Conservation (phyloP, 2,329 filamentous ascomycete genomes). For the Trichoderma pleuroti region DNA sequence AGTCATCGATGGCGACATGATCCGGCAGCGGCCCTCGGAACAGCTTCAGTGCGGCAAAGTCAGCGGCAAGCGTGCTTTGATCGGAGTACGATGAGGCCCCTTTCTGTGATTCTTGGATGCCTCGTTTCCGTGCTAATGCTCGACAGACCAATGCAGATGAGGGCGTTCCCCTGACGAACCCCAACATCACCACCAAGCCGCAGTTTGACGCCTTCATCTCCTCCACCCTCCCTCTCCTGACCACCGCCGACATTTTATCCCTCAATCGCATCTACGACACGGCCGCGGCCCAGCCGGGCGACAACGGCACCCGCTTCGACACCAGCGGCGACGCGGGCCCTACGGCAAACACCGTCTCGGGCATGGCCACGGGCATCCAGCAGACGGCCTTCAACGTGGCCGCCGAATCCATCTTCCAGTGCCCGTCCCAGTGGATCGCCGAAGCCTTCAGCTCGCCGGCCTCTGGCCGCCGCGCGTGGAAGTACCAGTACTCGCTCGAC, state of each 20-base stretch:
- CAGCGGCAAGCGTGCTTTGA: conserved; percentile 34
- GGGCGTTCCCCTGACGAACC: conserved; percentile 36
- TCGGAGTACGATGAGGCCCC: conserved; percentile 23
- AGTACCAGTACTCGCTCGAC: conserved; percentile 48
- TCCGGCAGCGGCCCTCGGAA: conserved; percentile 29
- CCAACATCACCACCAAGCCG: conserved; percentile 31
- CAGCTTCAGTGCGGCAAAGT: conserved; percentile 31
- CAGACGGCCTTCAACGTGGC: conserved; percentile 52
- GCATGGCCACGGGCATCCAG: conserved; percentile 50
- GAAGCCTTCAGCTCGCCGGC: conserved; percentile 39
- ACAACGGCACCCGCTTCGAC: conserved; percentile 32
- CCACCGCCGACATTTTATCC: conserved; percentile 29
- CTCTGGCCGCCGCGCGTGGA: conserved; percentile 36
- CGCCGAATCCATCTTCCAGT: conserved; percentile 53
- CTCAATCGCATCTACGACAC: conserved; percentile 33
- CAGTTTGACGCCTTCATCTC: conserved; percentile 33
- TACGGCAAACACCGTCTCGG: conserved; percentile 49
- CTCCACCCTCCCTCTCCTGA: conserved; percentile 34
- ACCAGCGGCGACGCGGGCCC: conserved; percentile 36
- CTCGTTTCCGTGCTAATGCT: not conserved
- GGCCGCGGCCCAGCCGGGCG: conserved; percentile 23
- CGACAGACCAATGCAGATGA: conserved; percentile 39
- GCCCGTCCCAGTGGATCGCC: conserved; percentile 54
- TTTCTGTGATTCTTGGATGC: not conserved
- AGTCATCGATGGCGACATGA: conserved; percentile 36